Base-by-base conservation (phyloP, 352 stramenopile species). In the Globisporangium viniferum region DNA sequence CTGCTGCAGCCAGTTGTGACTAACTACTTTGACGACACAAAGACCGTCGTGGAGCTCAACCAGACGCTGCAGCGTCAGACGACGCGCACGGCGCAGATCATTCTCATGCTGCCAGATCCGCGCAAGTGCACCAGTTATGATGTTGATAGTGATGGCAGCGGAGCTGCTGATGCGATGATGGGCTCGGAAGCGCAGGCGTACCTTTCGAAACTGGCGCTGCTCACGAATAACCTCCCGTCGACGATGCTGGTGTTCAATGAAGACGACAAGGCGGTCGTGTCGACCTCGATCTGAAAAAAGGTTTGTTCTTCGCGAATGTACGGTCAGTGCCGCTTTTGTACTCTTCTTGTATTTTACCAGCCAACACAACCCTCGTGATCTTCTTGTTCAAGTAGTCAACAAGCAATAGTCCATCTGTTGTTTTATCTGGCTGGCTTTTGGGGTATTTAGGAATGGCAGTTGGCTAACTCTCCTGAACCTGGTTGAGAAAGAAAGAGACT, bases 201-300 rank as follows among this genome's bases (percentile, higher is more conserved):
- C 59, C 35, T 79, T 18, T 22, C 57, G 29, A 77, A 78, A 65
- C 64, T 86, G 27, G 70, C 77, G 65, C 59, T 75, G 60, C 66
- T 86, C 5, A 84, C 79, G 9, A 72, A 70, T 59, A 78, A 83
- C 46, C 65, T 86, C 48, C 79, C 79, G 44, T 82, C 79, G 39
- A 82, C 75, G 5, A 72, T 87, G 73, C 75, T 87, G n/a, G 73
- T 84, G 29, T 84, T 80, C 57, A 75, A 78, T 33, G 79, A 85
- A 15, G 77, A 85, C 55, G 79, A 75, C 59, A 65, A 62, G 24
- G 69, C 73, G 0, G 73, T 87, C 22, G 73, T 87, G 36, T 87
- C 79, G 1, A 80, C 68, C 0, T 78, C 68, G 15, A 87, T 87
- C 66, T 87, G 67, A 44, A 44, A 44, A 44, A 79, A 8, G 15